A percentile compares a stretch with the other conserved stretches of the same genome.
Conservation (phyloP, 1,284 basidiomycete species). For the Leccinum fuscescens region DNA sequence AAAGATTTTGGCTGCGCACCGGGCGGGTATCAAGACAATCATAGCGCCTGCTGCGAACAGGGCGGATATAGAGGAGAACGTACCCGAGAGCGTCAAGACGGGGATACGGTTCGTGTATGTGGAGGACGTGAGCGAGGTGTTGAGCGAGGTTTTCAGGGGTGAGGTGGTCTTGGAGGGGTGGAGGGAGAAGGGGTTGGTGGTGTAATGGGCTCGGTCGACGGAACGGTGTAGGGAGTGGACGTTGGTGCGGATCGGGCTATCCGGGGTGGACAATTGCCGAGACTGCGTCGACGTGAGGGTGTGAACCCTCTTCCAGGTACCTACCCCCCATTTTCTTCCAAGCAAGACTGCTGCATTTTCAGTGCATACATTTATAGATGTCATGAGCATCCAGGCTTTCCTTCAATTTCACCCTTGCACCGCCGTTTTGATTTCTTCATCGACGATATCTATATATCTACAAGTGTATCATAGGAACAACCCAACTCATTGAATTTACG, state of each 20-base stretch:
- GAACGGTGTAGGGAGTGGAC: not conserved
- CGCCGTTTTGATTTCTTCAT: not conserved
- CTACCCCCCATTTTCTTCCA: not conserved
- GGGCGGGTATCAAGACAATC: constrained; percentile 87
- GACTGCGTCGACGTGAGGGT: not conserved
- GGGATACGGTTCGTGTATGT: constrained; percentile 93
- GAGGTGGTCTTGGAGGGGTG: constrained; percentile 61
- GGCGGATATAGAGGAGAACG: constrained; percentile 93
- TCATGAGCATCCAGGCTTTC: not conserved
- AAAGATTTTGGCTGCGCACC: constrained; percentile 92
- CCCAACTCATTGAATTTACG: not conserved
- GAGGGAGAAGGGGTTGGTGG: constrained; percentile 43
- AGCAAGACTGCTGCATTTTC: not conserved
- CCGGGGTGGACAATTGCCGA: not conserved
- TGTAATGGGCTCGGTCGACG: not conserved
- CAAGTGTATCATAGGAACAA: not conserved
- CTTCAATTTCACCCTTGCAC: not conserved
- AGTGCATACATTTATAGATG: not conserved
- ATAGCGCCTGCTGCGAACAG: constrained; percentile 85
- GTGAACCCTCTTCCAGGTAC: not conserved
- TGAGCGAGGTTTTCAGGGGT: constrained; percentile 80
- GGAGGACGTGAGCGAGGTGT: constrained; percentile 84
- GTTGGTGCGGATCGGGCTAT: not conserved
- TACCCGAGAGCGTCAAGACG: constrained; percentile 90
- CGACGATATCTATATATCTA: not conserved